Base-by-base conservation (phyloP, 352 stramenopile genomes). In the Phytophthora pluvialis region DNA sequence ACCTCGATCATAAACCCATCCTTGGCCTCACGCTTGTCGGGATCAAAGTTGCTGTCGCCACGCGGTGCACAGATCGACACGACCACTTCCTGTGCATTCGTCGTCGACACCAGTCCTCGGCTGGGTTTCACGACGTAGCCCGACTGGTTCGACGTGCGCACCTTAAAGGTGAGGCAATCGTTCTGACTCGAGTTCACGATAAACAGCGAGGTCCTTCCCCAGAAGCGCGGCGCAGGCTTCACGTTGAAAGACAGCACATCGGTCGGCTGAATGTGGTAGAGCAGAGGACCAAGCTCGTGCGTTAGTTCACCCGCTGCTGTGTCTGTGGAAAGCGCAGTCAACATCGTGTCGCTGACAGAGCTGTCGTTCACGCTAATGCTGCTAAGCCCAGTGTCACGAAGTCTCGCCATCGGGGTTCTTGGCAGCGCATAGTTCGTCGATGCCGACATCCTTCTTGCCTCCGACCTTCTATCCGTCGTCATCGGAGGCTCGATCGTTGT, bases 91-190 rank as follows among this genome's bases (percentile, higher is more conserved):
- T 90, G 80, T 8, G 78, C 78, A 44, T 73, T 89, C 3, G 77
- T 83, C n/a, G 77, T 60, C 0, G 66, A 75, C 15, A 94, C 85
- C 31, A 93, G 50, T 1, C 86, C 86, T 42, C 78, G 72, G 26
- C 72, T 83, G n/a, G 86, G 86, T 48, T 92, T 86, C 10, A 94
- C 82, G 26, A 83, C 83, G 54, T 94, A 94, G 3, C 80, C 83
- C 3, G 71, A 76, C 44, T 89, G 81, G 67, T 94, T 91, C 7
- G 86, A 91, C 15, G 83, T 94, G 63, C 88, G 89, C 58, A 94
- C 73, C 55, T 91, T 93, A 50, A 91, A 94, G 10, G 67, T 73
- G 3, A 94, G 67, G 21, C 81, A 86, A 29, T 78, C 65, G 11
- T 55, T 65, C 13, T 75, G 76, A 29, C 81, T 81, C 5, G 64